These are phyloP conservation scores for Phaffia rhodozyma DNA, from an alignment of 1,284 basidiomycete species.

Conservation along the genomic window DNA sequence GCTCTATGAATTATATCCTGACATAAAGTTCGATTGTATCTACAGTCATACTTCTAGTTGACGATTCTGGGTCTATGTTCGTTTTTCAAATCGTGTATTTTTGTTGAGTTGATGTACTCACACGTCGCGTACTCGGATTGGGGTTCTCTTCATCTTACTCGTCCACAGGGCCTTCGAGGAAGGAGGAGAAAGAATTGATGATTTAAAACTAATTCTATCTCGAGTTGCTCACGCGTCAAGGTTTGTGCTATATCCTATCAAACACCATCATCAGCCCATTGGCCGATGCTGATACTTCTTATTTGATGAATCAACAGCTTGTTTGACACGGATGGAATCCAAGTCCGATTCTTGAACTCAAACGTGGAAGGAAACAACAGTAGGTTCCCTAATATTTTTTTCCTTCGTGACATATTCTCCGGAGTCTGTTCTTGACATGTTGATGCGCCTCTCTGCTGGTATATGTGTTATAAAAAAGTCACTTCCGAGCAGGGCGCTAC, in stretches of 20 bases:
- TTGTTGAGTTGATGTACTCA: conserved; percentile 5
- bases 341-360: conserved; percentile 40
- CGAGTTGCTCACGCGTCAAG: conserved; percentile 33
- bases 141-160: too few species aligned
- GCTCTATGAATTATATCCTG: neutral
- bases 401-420: neutral
- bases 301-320: conserved; percentile 16
- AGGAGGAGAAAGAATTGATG: conserved; percentile 35
- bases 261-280: too few species aligned
- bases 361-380: conserved; percentile 37
- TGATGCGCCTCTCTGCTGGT: neutral
- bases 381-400: too few species aligned
- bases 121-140: conserved; percentile 1
- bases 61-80: conserved; percentile 29
- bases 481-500: conserved; percentile 33
- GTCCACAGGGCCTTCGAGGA: conserved; percentile 16
- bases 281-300: too few species aligned
- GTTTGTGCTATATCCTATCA: too few species aligned
- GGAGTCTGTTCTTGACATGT: neutral
- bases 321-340: conserved; percentile 40
- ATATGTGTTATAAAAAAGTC: conserved; percentile 17
- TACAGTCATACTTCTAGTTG: conserved; percentile 31
- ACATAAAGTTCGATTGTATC: neutral
- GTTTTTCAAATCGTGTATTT: neutral
- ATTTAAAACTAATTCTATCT: conserved; percentile 28